Base-by-base conservation (phyloP, 352 stramenopile genomes). In the Thraustochytrium sp. region DNA sequence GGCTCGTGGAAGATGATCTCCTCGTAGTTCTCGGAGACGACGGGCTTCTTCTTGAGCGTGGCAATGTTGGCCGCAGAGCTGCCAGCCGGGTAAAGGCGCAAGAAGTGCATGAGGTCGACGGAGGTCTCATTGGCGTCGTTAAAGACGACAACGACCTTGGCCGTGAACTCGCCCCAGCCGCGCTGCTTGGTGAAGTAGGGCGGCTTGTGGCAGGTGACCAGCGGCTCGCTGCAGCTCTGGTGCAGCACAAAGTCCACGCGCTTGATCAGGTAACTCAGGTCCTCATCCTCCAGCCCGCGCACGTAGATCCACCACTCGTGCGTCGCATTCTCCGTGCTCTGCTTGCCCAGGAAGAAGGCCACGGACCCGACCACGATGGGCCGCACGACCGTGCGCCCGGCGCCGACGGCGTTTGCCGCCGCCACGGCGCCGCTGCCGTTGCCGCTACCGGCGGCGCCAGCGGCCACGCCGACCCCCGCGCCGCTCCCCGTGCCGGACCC, bases 341-440 rank as follows among this genome's bases (percentile, higher is more conserved):
- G 95, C 68, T 93, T 92, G 0, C 94, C 93, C 8, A 97, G 85
- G 83, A 95, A 97, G 86, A 94, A 97, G 34, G 94, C 94, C 51
- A 97, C 90, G 1, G 93, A 97, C 34, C 94, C 94, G 89, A 97
- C 97, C 23, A 96, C 89, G 87, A 98, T 95, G n/a, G 95, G 93
- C 78, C 97, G 93, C 86, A 90, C 94, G 48, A 96, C 92, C 62
- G 88, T 90, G 1, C 85, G 91, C 55, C 53, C 68, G 23, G 21
- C 16, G 36, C 42, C 46, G 36, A 65, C 55, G 26, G 55, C 18
- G n/a, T n/a, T n/a, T n/a, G n/a, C n/a, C n/a, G n/a, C n/a, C n/a
- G n/a, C n/a, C n/a, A n/a, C 2, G 18, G 55, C 26, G 55, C 26
- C 18, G 55, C 34, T 40, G 55, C 26, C 26, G 55, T 65, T 18